A percentile compares a stretch with the other conserved stretches of the same genome.
Evolutionary conservation across 2,329 filamentous ascomycete genomes (phyloP).

Genomic region (Cercospora zeina): DNA sequence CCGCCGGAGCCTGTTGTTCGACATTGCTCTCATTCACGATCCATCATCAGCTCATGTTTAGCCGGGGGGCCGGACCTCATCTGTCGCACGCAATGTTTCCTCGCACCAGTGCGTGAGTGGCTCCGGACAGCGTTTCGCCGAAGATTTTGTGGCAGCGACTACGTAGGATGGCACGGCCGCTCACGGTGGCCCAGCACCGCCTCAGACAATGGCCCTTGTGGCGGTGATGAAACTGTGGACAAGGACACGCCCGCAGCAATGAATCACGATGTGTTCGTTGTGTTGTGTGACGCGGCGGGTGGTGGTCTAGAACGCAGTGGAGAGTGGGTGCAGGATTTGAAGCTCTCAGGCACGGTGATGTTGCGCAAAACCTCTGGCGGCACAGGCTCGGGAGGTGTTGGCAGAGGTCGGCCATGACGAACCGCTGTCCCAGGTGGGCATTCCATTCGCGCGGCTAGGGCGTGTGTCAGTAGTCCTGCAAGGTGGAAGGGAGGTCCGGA

Average conservation of each 20-base stretch:
- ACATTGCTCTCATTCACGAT: too few relatives aligned
- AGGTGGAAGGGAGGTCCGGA: too few relatives aligned
- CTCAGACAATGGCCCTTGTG: background rate
- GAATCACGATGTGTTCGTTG: background rate
- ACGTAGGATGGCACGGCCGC: background rate
- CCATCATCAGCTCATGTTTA: too few relatives aligned
- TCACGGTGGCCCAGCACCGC: background rate
- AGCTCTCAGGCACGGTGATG: background rate
- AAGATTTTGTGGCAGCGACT: background rate
- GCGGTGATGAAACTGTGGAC: background rate
- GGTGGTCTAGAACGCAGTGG: background rate
- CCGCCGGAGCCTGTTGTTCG: background rate
- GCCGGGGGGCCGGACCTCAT: background rate
- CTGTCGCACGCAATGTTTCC: background rate
- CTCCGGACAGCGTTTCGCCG: background rate
- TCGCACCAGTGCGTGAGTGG: background rate
- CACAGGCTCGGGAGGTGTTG: slow-evolving; percentile 3
- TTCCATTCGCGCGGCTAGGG: slow-evolving; percentile 4
- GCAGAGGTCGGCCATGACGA: background rate
- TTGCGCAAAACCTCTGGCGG: slow-evolving; percentile 1
- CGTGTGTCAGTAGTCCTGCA: slow-evolving; percentile 8
- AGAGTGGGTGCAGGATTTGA: background rate
- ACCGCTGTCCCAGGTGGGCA: background rate
- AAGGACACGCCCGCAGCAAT: background rate
- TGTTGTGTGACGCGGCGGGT: background rate